Evolutionary conservation across 345 rosid species (phyloP).

Genomic region (Citrus hindsii): DNA sequence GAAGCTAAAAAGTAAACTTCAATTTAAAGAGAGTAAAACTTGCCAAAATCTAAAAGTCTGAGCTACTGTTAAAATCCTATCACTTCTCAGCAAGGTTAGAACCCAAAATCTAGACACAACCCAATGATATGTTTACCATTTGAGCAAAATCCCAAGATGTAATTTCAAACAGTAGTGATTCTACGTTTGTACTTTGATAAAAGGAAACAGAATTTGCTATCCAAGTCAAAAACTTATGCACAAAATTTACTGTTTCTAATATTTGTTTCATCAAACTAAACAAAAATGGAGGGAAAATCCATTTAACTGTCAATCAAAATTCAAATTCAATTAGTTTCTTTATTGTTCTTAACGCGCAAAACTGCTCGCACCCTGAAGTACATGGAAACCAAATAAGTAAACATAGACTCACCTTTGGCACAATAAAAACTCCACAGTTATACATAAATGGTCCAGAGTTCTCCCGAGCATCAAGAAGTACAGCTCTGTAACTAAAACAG

Average conservation of each 20-base stretch:
- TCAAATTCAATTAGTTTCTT: neutral
- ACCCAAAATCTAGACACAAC: neutral
- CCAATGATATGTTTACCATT: neutral
- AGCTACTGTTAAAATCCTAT: neutral
- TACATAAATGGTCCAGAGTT: constrained; percentile 40
- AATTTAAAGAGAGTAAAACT: neutral
- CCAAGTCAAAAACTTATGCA: neutral
- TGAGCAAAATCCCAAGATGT: too few species aligned
- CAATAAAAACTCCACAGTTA: constrained; percentile 82
- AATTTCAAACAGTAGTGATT: neutral
- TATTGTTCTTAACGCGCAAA: neutral
- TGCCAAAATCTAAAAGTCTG: too few species aligned
- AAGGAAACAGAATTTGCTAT: neutral
- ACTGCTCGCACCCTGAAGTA: neutral
- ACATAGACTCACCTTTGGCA: constrained; percentile 66
- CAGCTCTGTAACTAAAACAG: constrained; percentile 61
- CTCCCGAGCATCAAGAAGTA: constrained; percentile 75
- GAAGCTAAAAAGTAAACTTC: neutral
- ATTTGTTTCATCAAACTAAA: neutral
- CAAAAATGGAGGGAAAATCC: neutral
- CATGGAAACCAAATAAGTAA: neutral
- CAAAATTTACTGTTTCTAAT: neutral
- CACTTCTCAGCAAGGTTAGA: neutral
- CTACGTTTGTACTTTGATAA: too few species aligned
- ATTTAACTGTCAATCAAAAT: neutral